Percentiles rank a stretch among this genome's conserved stretches.
Evolutionary conservation across 192 early-diverging fungal genomes (phyloP).

Genomic region (Coemansia sp.): DNA sequence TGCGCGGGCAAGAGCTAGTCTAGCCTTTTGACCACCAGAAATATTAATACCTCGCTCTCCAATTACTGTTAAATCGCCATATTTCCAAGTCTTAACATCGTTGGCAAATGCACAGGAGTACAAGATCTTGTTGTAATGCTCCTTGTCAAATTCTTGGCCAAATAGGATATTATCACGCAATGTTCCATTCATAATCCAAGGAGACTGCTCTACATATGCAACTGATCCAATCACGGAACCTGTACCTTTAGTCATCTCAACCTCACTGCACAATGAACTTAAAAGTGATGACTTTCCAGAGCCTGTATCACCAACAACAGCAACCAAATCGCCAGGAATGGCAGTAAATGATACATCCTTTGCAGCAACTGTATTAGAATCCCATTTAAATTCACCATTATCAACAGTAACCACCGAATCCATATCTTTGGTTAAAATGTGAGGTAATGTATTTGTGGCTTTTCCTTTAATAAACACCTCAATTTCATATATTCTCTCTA

Average conservation of each 20-base stretch:
- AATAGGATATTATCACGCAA: slow-evolving; percentile 67
- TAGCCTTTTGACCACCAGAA: slow-evolving; percentile 82
- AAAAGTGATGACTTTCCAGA: slow-evolving; percentile 68
- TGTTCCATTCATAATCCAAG: slow-evolving; percentile 72
- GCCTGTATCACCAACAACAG: slow-evolving; percentile 64
- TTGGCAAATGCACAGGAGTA: neutral
- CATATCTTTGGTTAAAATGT: neutral
- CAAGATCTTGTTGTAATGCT: slow-evolving; percentile 55
- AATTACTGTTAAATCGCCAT: slow-evolving; percentile 19
- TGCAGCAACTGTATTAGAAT: neutral
- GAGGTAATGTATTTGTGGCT: neutral
- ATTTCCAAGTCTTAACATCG: slow-evolving; percentile 23
- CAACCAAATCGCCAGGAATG: slow-evolving; percentile 50
- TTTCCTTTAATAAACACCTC: neutral
- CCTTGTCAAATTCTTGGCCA: slow-evolving; percentile 57
- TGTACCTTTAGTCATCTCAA: slow-evolving; percentile 29
- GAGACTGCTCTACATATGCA: slow-evolving; percentile 23
- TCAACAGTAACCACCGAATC: neutral
- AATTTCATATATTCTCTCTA: neutral
- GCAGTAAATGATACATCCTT: slow-evolving; percentile 55
- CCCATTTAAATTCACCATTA: neutral
- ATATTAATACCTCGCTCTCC: slow-evolving; percentile 56
- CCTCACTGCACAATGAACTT: slow-evolving; percentile 5
- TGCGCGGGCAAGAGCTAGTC: slow-evolving; percentile 77
- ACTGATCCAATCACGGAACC: slow-evolving; percentile 58